These are phyloP conservation scores for Russula olivacea DNA, from an alignment of 768 basidiomycete species.

Conservation along the genomic window DNA sequence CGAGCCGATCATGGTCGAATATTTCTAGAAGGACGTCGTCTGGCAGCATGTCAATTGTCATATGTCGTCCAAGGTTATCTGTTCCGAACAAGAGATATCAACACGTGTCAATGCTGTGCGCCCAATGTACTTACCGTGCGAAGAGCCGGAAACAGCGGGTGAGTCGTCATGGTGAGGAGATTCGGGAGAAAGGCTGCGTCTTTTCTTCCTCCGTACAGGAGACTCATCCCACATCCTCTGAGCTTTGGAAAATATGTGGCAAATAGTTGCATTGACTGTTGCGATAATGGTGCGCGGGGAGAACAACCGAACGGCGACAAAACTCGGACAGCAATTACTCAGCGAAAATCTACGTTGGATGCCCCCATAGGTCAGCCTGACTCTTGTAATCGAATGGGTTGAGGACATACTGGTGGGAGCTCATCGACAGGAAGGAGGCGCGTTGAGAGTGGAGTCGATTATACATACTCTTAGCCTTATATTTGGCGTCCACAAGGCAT, in stretches of 20 bases:
- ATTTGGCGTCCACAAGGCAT: background rate
- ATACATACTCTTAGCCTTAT: constrained; percentile 5
- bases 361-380: background rate
- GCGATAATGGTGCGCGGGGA: background rate
- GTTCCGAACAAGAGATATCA: background rate
- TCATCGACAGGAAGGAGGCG: background rate
- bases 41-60: constrained; percentile 9
- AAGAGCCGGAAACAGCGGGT: background rate
- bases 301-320: background rate
- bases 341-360: background rate
- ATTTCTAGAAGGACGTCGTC: constrained; percentile 18
- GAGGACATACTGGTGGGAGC: constrained; percentile 8
- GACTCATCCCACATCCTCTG: constrained; percentile 10
- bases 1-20: constrained; percentile 14
- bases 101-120: background rate
- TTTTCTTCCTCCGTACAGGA: background rate
- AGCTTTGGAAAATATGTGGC: constrained; percentile 4
- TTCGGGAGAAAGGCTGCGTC: background rate
- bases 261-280: constrained; percentile 10
- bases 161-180: background rate
- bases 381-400: background rate
- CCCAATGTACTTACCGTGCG: background rate
- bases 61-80: background rate
- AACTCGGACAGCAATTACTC: background rate
- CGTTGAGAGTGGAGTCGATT: background rate